Evolutionary conservation across 805 yeast genomes (phyloP), one percentile per base, ranked within the genome.

Genomic region (Metschnikowia reukaufii): DNA sequence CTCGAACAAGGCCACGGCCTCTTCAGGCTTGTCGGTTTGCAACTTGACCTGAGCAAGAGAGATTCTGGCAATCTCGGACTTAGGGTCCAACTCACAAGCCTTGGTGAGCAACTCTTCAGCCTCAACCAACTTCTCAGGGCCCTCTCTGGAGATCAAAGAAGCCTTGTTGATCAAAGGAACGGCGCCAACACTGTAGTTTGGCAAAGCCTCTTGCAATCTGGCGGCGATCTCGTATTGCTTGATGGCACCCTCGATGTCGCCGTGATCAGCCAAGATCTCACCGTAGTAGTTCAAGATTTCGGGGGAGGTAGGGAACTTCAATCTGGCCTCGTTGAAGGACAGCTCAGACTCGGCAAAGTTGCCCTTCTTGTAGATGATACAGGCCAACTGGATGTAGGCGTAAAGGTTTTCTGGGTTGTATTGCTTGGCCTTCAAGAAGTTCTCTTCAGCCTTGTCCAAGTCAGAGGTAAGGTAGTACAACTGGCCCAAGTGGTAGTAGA

Each of bases 211-310:
- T 73, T 92, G 97, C 62, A 94, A 76, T 67, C 87, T 82, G 45
- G 83, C 84, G 45, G 98, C 89, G 59, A 81, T 78, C 54, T 91
- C 96, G 65, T 90, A 92, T 72, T 89, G 91, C 62, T 82, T 81
- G 50, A 81, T 68, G 48, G 98, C 97, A 51, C 78, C 84, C 25
- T 66, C 77, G 47, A 79, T 70, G 58, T 87, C 88, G 63, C 85
- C 86, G 59, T 78, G 78, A 65, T 92, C 97, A 52, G 88, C 83
- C 60, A 92, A 77, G 42, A 92, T 84, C 73, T 94, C 99, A 62
- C 98, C 99, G 64, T 84, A 90, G 70, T 90, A 94, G 74, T 89
- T 91, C 73, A 94, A 96, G 58, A 90, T 86, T 67, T 89, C 97
- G 46, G 98, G 88, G 44, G 86, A 79, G 19, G 91, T 79, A 57